A percentile compares a stretch with the other conserved stretches of the same genome.
These are phyloP conservation scores for Lactarius trivialis DNA, from an alignment of 768 basidiomycete species.

Conservation along the genomic window DNA sequence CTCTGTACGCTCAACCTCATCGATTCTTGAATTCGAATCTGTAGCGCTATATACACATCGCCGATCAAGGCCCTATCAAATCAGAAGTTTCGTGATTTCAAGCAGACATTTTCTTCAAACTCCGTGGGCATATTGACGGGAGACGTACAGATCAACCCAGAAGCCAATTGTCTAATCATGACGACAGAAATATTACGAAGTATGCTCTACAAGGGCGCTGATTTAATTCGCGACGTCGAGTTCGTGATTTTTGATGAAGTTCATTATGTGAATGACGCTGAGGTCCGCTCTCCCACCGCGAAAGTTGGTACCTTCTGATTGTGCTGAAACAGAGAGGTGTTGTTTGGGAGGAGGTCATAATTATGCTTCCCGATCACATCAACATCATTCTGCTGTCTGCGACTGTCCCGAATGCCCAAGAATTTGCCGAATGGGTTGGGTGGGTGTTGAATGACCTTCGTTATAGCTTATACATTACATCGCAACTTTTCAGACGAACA, in stretches of 20 bases:
- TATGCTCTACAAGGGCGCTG: conserved; percentile 99
- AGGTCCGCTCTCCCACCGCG: conserved; percentile 46
- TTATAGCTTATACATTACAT: neutral
- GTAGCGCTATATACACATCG: conserved; percentile 94
- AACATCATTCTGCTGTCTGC: conserved; percentile 96
- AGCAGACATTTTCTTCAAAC: conserved; percentile 85
- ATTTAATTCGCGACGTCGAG: conserved; percentile 96
- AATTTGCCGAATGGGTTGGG: conserved; percentile 99
- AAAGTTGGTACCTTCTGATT: neutral
- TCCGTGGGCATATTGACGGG: conserved; percentile 96
- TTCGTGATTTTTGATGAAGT: conserved; percentile 99
- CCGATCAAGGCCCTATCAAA: conserved; percentile 99
- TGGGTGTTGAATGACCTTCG: conserved; percentile 35
- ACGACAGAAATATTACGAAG: conserved; percentile 96
- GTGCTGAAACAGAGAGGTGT: conserved; percentile 75
- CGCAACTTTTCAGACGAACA: conserved; percentile 59
- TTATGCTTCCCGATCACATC: conserved; percentile 98
- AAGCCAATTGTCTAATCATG: conserved; percentile 95
- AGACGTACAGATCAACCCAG: conserved; percentile 98
- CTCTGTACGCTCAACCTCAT: neutral
- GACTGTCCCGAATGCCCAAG: conserved; percentile 95
- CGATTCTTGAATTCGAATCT: neutral
- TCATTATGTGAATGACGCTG: conserved; percentile 98
- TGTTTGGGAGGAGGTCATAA: conserved; percentile 99
- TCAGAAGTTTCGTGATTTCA: conserved; percentile 98